phyloP scores from a whole-genome alignment of 2,329 filamentous ascomycete species.

The Colletotrichum sp. region DNA sequence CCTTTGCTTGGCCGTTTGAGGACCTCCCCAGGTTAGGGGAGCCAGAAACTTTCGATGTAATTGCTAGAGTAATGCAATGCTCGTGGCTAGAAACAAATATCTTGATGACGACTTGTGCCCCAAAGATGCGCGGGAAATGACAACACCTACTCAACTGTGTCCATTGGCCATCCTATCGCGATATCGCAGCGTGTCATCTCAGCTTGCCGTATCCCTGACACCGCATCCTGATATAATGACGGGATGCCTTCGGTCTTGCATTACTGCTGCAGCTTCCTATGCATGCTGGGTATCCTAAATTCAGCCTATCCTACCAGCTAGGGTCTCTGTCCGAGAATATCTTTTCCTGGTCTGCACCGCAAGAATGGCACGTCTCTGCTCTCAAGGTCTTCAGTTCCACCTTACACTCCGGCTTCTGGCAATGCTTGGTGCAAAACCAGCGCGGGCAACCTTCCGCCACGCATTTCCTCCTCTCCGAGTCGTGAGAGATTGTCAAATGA shows the following conservation, averaged over 20 bases:
- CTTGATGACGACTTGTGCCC: neutral
- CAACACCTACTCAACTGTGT: neutral
- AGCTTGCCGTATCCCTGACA: neutral
- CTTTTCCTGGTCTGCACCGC: neutral
- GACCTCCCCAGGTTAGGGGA: neutral
- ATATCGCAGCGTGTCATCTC: neutral
- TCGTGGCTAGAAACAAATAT: neutral
- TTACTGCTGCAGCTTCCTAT: neutral
- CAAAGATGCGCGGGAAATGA: neutral
- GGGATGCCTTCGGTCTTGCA: neutral
- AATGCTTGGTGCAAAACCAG: constrained; percentile 9
- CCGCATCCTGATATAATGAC: neutral
- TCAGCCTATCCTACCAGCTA: neutral
- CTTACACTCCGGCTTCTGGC: neutral
- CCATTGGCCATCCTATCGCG: neutral
- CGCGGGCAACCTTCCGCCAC: neutral
- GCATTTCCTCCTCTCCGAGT: neutral
- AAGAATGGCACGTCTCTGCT: neutral
- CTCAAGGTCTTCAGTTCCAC: neutral
- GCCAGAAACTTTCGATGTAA: neutral
- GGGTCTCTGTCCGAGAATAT: neutral
- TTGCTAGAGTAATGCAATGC: neutral
- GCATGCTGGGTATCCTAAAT: neutral
- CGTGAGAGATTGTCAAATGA: constrained; percentile 31
- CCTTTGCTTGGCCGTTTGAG: neutral